Conservation (phyloP, 306 rosid genomes). For the Vicia villosa region DNA sequence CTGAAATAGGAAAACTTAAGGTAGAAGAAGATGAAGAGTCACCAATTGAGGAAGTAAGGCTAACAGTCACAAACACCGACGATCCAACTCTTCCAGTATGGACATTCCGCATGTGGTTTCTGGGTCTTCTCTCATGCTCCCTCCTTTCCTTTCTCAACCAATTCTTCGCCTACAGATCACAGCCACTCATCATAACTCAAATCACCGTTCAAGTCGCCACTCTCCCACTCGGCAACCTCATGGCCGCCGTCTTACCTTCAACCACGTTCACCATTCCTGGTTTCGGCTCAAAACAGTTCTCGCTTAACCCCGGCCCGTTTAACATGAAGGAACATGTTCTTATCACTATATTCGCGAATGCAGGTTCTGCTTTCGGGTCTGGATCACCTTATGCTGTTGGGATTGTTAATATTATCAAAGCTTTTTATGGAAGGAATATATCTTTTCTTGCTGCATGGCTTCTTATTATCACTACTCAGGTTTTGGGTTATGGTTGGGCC, state of each 20-base stretch:
- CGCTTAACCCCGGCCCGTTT: slow-evolving; percentile 70
- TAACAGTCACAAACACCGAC: slow-evolving; percentile 59
- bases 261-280: slow-evolving; percentile 48
- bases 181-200: slow-evolving; percentile 56
- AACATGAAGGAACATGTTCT: slow-evolving; percentile 85
- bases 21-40: slow-evolving; percentile 51
- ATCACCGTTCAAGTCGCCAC: slow-evolving; percentile 60
- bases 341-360: slow-evolving; percentile 72
- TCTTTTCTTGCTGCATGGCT: slow-evolving; percentile 57
- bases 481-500: slow-evolving; percentile 83
- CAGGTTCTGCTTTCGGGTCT: slow-evolving; percentile 57
- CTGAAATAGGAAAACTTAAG: neutral
- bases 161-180: slow-evolving; percentile 64
- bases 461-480: slow-evolving; percentile 65
- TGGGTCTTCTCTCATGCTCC: slow-evolving; percentile 59
- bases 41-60: slow-evolving; percentile 64
- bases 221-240: slow-evolving; percentile 62
- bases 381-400: slow-evolving; percentile 60
- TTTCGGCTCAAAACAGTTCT: slow-evolving; percentile 36
- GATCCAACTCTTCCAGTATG: slow-evolving; percentile 66
- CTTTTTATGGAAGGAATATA: slow-evolving; percentile 50
- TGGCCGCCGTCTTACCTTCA: slow-evolving; percentile 54
- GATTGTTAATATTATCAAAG: slow-evolving; percentile 58
- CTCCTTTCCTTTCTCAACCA: slow-evolving; percentile 72
- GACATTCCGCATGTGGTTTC: slow-evolving; percentile 85